A percentile compares a stretch with the other conserved stretches of the same genome.
phyloP scores from a whole-genome alignment of 2,329 filamentous ascomycete species.

The Graphilbum fragrans region DNA sequence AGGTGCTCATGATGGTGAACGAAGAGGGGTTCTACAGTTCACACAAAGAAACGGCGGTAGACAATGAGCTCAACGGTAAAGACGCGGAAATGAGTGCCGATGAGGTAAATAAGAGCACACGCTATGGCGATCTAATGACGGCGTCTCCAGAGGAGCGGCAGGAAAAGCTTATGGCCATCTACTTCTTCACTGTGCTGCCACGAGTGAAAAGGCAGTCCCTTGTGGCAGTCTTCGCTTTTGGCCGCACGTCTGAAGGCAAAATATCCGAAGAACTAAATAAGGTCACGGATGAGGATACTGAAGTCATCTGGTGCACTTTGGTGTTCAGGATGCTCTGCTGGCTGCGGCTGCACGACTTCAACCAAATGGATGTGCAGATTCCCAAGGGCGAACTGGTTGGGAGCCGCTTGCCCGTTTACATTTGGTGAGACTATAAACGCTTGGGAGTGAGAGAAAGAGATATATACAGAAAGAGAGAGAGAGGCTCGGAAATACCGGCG shows the following conservation, averaged over 20 bases:
- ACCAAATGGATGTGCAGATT: conserved; percentile 39
- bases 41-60: background rate
- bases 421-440: conserved; percentile 13
- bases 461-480: background rate
- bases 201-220: conserved; percentile 24
- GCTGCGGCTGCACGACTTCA: conserved; percentile 44
- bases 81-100: background rate
- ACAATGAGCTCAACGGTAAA: conserved; percentile 6
- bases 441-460: too few species aligned
- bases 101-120: conserved; percentile 20
- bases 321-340: conserved; percentile 47
- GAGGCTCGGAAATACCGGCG: too few species aligned
- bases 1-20: conserved; percentile 34
- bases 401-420: conserved; percentile 43
- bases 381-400: conserved; percentile 40
- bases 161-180: conserved; percentile 36
- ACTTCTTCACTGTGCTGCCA: conserved; percentile 32
- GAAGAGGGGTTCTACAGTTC: conserved; percentile 18
- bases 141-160: conserved; percentile 36
- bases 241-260: background rate
- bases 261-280: background rate
- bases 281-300: conserved; percentile 6
- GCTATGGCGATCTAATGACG: conserved; percentile 33
- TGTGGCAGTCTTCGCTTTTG: too few species aligned
- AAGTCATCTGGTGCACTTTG: conserved; percentile 41